phyloP scores from a whole-genome alignment of 768 basidiomycete species.

The Leucosporidium creatinivorum region DNA sequence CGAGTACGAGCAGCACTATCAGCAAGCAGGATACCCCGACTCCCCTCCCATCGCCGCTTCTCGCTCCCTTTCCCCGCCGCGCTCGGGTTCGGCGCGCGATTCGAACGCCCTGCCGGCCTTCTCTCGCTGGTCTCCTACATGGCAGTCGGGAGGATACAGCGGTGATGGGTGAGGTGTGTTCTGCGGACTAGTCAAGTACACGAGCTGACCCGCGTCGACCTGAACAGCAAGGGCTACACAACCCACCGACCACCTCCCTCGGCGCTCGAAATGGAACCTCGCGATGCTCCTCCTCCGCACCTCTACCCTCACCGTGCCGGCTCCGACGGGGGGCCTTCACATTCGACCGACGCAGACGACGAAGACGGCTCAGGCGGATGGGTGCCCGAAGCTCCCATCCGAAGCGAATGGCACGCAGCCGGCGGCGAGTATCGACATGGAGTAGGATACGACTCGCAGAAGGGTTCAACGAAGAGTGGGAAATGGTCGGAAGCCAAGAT shows the following conservation, averaged over 20 bases:
- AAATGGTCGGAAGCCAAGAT: background rate
- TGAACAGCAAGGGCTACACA: background rate
- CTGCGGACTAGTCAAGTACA: too few species aligned
- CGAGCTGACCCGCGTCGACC: too few species aligned
- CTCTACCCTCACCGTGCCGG: background rate
- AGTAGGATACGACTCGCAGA: conserved; percentile 4
- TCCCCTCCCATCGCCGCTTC: background rate
- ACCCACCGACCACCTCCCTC: background rate
- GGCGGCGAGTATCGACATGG: conserved; percentile 8
- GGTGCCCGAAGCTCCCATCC: background rate
- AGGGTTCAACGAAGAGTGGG: too few species aligned
- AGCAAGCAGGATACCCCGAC: background rate
- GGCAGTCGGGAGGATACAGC: background rate
- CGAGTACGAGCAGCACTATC: background rate
- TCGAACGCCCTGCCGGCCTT: conserved; percentile 8
- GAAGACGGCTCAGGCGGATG: background rate
- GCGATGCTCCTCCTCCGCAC: too few species aligned
- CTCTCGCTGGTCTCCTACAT: conserved; percentile 5
- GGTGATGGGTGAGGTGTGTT: background rate
- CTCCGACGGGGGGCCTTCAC: background rate
- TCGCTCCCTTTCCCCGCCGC: background rate
- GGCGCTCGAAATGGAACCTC: too few species aligned
- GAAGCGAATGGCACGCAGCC: background rate
- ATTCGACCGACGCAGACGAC: background rate
- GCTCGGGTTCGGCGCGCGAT: background rate